Conservation (phyloP, 2,329 filamentous ascomycete genomes). For the Penicillium freii region DNA sequence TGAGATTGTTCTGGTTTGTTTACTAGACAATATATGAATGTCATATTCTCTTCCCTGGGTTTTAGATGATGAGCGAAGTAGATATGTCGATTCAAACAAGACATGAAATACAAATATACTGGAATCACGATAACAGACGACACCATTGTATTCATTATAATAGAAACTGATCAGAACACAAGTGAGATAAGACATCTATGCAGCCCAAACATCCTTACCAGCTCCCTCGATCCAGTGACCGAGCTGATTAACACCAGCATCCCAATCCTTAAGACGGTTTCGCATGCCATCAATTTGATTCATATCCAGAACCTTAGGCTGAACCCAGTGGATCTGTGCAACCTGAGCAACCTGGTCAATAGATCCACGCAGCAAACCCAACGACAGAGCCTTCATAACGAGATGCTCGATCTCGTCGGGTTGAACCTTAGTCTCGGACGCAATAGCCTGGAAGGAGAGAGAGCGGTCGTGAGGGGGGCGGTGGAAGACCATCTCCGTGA, state of each 20-base stretch:
- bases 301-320: conserved; percentile 96
- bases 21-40: background rate
- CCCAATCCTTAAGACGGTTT: conserved; percentile 85
- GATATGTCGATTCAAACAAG: too few relatives aligned
- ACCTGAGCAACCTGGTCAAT: conserved; percentile 96
- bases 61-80: background rate
- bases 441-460: conserved; percentile 87
- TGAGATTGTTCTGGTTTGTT: background rate
- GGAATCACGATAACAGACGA: background rate
- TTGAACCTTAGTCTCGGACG: conserved; percentile 86
- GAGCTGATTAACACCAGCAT: conserved; percentile 89
- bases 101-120: too few relatives aligned
- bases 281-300: conserved; percentile 93
- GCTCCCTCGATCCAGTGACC: conserved; percentile 96
- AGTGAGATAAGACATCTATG: conserved; percentile 47
- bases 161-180: conserved; percentile 13
- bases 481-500: conserved; percentile 95
- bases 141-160: conserved; percentile 26
- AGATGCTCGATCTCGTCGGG: conserved; percentile 93
- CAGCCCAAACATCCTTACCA: conserved; percentile 94
- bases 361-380: conserved; percentile 83
- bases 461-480: conserved; percentile 92
- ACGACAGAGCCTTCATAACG: conserved; percentile 97
- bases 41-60: background rate
- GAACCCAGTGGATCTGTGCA: conserved; percentile 96